Conservation (phyloP, 306 rosid genomes). For the Quercus robur region DNA sequence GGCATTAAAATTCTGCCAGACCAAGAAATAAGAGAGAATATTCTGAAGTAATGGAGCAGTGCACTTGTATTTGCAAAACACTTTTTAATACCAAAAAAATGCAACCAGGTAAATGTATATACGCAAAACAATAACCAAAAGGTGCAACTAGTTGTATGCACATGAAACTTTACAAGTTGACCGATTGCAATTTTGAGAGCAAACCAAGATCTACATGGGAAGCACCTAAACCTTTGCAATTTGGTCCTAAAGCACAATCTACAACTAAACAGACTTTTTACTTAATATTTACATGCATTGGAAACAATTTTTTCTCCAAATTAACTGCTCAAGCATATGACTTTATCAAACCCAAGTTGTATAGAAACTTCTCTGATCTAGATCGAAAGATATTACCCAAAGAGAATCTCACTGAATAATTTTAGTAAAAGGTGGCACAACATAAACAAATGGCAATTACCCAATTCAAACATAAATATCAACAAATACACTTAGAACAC, state of each 20-base stretch:
- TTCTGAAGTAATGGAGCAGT: background rate
- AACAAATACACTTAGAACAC: no score
- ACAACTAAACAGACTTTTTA: constrained; percentile 22
- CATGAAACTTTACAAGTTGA: constrained; percentile 31
- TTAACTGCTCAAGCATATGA: constrained; percentile 53
- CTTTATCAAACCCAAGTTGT: constrained; percentile 82
- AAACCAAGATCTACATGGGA: constrained; percentile 7
- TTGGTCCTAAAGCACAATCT: constrained; percentile 22
- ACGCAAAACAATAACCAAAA: background rate
- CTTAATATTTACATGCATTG: constrained; percentile 38
- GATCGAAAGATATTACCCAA: no score
- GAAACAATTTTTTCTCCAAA: background rate
- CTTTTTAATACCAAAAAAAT: background rate
- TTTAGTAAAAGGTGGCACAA: no score
- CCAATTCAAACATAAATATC: no score
- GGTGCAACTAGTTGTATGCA: constrained; percentile 6
- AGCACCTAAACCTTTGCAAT: background rate
- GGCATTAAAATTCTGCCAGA: no score
- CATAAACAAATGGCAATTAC: no score
- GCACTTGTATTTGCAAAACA: background rate
- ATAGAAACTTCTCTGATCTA: no score
- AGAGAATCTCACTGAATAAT: no score
- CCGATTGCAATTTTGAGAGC: constrained; percentile 19
- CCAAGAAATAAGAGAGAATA: background rate
- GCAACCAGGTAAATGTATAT: background rate